Evolutionary conservation across 495 filamentous ascomycete genomes (phyloP), one percentile per base, ranked within the genome.

Genomic region (Aspergillus conjunctus): DNA sequence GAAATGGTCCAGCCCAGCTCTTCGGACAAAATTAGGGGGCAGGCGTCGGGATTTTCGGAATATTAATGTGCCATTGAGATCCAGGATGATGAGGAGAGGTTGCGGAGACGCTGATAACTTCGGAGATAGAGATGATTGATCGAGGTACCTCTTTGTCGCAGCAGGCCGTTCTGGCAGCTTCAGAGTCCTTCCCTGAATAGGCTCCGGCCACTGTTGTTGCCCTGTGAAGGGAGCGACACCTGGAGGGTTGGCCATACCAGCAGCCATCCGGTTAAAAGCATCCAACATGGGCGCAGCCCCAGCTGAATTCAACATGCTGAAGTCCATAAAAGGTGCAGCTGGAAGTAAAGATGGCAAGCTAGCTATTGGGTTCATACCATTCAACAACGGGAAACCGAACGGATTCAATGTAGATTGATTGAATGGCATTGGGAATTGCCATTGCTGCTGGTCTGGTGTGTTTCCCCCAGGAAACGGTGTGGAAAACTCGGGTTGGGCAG

Each of bases 1-100:
- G 75, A 98, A 98, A 0, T 71, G 30, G 1, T 72, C 50, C 0
- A 93, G 80, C 32, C 79, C 77, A 0, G 88, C 88, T 4, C 94
- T 86, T 48, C 77, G 70, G 3, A 79, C 67, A 68, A 90, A 89
- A n/a, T 66, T 66, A 0, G 73, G 77, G 0, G 87, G 81, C 0
- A 73, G 63, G 7, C 66, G 68, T 10, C 77, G 74, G 32, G 73
- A 71, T 10, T 85, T 86, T 12, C 94, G 90, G 67, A 81, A 77
- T 15, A 97, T 79, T 3, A 98, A 79, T 0, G 95, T 96, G 56
- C 95, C 94, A 74, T 98, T 98, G 0, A 98, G 81, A 70, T 98
- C 94, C 56, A 98, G 85, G 30, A 98, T 83, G 18, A 98, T 73
- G 2, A 98, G 85, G 1, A 96, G 74, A 11, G 72, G 77, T 31